Conservation (phyloP, 176 grass and related monocot species). For the Triticum monococcum region DNA sequence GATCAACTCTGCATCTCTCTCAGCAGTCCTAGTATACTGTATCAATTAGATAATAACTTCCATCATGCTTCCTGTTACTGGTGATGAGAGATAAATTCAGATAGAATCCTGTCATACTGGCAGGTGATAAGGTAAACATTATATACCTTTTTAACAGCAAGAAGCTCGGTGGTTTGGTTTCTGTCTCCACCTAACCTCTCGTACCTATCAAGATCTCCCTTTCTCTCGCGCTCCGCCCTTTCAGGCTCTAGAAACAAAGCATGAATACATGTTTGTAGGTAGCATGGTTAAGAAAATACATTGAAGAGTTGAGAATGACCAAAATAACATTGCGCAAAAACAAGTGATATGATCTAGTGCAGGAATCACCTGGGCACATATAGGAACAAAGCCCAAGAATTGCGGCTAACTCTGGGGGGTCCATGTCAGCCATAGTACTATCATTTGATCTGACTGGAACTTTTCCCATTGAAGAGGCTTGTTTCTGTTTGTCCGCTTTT, state of each 20-base stretch:
- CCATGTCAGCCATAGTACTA: slow-evolving; percentile 42
- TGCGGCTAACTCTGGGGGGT: slow-evolving; percentile 43
- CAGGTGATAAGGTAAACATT: slow-evolving; percentile 45
- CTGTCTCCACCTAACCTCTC: slow-evolving; percentile 81
- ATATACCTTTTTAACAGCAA: slow-evolving; percentile 91
- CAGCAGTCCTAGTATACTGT: slow-evolving; percentile 96
- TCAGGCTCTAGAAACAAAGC: slow-evolving; percentile 67
- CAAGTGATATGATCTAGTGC: slow-evolving; percentile 11
- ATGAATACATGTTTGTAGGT: slow-evolving; percentile 10
- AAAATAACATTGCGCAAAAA: slow-evolving; percentile 23
- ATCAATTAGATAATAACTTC: slow-evolving; percentile 62
- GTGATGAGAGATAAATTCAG: slow-evolving; percentile 53
- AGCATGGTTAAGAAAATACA: not conserved
- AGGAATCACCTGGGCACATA: slow-evolving; percentile 92
- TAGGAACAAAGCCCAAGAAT: slow-evolving; percentile 80
- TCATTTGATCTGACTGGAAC: slow-evolving; percentile 17
- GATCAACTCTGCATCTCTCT: slow-evolving; percentile 83
- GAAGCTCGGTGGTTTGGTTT: slow-evolving; percentile 86
- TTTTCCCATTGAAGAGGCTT: slow-evolving; percentile 27
- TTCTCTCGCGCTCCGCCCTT: slow-evolving; percentile 89
- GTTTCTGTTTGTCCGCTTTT: slow-evolving; percentile 52
- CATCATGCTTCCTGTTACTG: slow-evolving; percentile 40
- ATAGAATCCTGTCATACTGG: slow-evolving; percentile 29
- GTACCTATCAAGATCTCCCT: slow-evolving; percentile 96
- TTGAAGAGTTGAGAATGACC: not conserved